phyloP scores from a whole-genome alignment of 306 rosid species.

The Trifolium repens region DNA sequence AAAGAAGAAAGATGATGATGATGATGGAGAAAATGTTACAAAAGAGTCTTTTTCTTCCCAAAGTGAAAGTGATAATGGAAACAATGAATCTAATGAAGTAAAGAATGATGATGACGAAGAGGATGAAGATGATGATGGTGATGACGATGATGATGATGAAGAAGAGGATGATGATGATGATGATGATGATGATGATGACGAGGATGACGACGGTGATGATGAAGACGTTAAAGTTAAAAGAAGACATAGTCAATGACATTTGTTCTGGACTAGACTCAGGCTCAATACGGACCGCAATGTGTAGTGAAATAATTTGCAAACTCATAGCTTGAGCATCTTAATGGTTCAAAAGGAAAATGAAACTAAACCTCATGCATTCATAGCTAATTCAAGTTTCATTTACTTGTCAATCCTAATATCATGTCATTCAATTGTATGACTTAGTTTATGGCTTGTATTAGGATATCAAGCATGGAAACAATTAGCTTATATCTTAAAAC shows the following conservation, averaged over 20 bases:
- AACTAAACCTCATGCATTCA: conserved; percentile 1
- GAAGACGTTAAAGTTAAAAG: not conserved
- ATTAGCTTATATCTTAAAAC: not conserved
- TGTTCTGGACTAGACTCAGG: not conserved
- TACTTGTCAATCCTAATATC: not conserved
- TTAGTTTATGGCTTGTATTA: not conserved
- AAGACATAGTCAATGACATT: not conserved
- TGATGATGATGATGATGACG: not conserved
- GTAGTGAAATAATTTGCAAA: not conserved
- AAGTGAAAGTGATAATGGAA: conserved; percentile 23
- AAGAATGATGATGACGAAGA: not conserved
- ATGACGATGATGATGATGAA: no score
- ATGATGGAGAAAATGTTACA: not conserved
- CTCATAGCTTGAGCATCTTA: not conserved
- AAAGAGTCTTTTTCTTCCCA: conserved; percentile 29
- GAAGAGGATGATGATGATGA: no score
- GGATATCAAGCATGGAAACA: conserved; percentile 8
- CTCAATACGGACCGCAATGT: not conserved
- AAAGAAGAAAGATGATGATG: conserved; percentile 40
- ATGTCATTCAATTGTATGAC: conserved; percentile 17
- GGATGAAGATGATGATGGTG: rapidly evolving
- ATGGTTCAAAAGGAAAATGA: not conserved
- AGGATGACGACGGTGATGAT: not conserved
- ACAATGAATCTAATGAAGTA: conserved; percentile 5
- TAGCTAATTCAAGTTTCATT: not conserved